A percentile compares a stretch with the other conserved stretches of the same genome.
Evolutionary conservation across 2,329 filamentous ascomycete genomes (phyloP).

Genomic region (Fusarium coffeatum): DNA sequence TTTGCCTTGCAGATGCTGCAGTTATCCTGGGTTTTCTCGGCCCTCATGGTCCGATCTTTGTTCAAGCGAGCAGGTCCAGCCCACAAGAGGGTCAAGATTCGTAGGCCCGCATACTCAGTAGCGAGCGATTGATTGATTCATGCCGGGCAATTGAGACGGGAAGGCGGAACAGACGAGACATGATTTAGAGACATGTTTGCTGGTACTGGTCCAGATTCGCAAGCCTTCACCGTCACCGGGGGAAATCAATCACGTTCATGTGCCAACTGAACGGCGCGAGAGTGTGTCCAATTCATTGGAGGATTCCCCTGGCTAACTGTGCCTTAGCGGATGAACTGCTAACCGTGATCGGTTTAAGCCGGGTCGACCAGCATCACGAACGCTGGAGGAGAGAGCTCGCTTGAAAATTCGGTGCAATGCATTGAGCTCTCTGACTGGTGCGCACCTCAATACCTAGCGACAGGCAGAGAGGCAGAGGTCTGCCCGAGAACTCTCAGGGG

Average conservation of each 20-base stretch:
- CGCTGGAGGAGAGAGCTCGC: conserved; percentile 4
- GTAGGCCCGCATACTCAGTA: conserved; percentile 2
- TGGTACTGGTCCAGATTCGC: conserved; percentile 19
- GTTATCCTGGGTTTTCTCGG: conserved; percentile 15
- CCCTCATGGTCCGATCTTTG: conserved; percentile 33
- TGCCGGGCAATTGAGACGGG: conserved; percentile 12
- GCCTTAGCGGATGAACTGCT: conserved; percentile 27
- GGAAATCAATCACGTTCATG: conserved; percentile 18
- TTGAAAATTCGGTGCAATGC: conserved; percentile 12
- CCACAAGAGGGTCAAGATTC: neutral
- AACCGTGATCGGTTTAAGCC: conserved; percentile 34
- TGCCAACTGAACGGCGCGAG: conserved; percentile 10
- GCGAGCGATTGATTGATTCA: neutral
- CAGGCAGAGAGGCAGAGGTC: neutral
- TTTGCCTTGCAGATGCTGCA: conserved; percentile 10
- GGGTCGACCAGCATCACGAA: conserved; percentile 4
- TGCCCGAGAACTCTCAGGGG: conserved; percentile 4
- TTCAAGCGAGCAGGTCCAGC: conserved; percentile 1
- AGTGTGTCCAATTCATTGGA: conserved; percentile 5
- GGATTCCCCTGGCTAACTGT: conserved; percentile 21
- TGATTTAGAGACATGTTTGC: conserved; percentile 15
- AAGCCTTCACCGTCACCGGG: conserved; percentile 3
- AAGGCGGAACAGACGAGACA: conserved; percentile 26
- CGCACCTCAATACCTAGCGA: neutral
- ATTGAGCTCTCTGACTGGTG: conserved; percentile 16